Conservation (phyloP, 495 filamentous ascomycete species). For the Penicillium ucsense region DNA sequence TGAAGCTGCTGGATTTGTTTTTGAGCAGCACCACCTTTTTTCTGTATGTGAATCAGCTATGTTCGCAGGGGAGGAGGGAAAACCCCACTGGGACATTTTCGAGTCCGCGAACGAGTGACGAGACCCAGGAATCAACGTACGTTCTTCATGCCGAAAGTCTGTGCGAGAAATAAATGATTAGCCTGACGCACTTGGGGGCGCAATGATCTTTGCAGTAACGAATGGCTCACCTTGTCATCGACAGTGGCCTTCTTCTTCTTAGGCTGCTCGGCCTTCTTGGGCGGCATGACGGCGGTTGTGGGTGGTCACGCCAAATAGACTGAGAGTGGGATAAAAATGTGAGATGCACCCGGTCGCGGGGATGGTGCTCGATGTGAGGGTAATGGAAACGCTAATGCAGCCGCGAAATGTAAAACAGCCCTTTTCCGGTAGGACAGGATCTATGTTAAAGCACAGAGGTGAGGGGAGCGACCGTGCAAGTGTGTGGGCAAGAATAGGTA, state of each 20-base stretch:
- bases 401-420: slow-evolving; percentile 6
- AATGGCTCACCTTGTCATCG: slow-evolving; percentile 64
- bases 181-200: neutral
- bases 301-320: slow-evolving; percentile 4
- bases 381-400: slow-evolving; percentile 14
- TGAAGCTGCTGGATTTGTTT: slow-evolving; percentile 77
- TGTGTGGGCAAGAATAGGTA: slow-evolving; percentile 2
- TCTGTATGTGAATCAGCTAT: slow-evolving; percentile 36
- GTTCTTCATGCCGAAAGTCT: slow-evolving; percentile 99
- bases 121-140: slow-evolving; percentile 31
- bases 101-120: slow-evolving; percentile 1
- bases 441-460: neutral
- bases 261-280: slow-evolving; percentile 59
- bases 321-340: slow-evolving; percentile 12
- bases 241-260: slow-evolving; percentile 69
- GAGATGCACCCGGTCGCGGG: slow-evolving; percentile 16
- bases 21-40: slow-evolving; percentile 87
- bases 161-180: slow-evolving; percentile 6
- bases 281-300: slow-evolving; percentile 64
- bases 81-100: neutral
- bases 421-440: neutral
- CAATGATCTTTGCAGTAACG: neutral
- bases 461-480: neutral
- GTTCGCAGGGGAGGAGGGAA: slow-evolving; percentile 4
- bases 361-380: neutral